Evolutionary conservation across 2,329 filamentous ascomycete species (phyloP).

Genomic region (Botrytis elliptica): DNA sequence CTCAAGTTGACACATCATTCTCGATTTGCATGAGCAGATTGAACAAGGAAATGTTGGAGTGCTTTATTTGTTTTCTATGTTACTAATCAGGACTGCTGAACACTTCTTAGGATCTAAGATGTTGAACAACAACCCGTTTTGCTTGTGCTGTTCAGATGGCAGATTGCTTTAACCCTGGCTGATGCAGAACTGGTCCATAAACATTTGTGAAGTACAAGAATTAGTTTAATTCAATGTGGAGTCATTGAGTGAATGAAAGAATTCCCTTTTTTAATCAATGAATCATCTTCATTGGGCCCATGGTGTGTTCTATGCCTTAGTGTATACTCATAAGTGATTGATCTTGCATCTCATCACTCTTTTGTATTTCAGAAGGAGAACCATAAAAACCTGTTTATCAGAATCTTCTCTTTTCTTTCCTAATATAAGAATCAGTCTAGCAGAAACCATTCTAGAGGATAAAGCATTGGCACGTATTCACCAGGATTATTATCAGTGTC

Average conservation of each 20-base stretch:
- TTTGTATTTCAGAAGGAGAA: not conserved
- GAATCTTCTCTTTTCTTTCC: rapidly evolving
- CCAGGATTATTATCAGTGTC: too few relatives aligned
- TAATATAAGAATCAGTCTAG: not conserved
- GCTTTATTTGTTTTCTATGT: not conserved
- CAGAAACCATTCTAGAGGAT: too few relatives aligned
- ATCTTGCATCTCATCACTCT: rapidly evolving
- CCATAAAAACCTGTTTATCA: rapidly evolving
- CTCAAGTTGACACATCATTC: not conserved
- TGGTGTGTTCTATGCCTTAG: not conserved
- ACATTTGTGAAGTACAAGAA: not conserved
- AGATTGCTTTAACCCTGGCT: not conserved
- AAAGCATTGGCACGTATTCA: too few relatives aligned
- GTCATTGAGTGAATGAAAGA: not conserved
- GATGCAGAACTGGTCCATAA: not conserved
- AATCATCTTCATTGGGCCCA: not conserved
- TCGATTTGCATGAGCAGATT: not conserved
- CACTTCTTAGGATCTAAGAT: not conserved
- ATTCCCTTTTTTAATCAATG: not conserved
- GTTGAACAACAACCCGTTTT: not conserved
- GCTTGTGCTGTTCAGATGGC: not conserved
- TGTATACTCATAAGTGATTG: rapidly evolving
- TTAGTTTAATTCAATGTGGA: too few relatives aligned
- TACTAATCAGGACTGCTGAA: not conserved
- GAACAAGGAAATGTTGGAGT: not conserved